Conservation (phyloP, 495 filamentous ascomycete genomes). For the Staphylotrichum longicolle region DNA sequence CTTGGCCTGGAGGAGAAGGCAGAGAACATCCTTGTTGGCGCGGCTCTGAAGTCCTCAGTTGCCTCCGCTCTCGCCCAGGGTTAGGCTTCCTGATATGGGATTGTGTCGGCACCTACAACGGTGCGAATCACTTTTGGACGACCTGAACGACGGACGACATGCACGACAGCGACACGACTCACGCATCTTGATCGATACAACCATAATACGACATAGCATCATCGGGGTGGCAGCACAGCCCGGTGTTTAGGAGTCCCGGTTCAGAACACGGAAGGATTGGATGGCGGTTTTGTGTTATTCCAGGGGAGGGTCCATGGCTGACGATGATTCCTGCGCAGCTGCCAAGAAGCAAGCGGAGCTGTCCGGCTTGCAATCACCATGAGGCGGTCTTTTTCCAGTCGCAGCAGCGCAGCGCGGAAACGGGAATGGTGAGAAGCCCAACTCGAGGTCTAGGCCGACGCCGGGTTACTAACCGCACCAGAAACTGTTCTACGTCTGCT, state of each 20-base stretch:
- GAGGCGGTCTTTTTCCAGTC: slow-evolving; percentile 98
- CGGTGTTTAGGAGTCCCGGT: not conserved
- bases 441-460: not conserved
- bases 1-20: not conserved
- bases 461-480: slow-evolving; percentile 41
- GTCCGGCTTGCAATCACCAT: slow-evolving; percentile 76
- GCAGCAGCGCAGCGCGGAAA: slow-evolving; percentile 92
- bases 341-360: slow-evolving; percentile 76
- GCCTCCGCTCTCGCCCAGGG: not conserved
- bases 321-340: slow-evolving; percentile 61
- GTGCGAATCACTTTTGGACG: not conserved
- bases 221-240: not conserved
- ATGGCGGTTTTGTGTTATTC: slow-evolving; percentile 3
- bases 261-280: not conserved
- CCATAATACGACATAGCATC: not conserved
- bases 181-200: not conserved
- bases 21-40: not conserved
- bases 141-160: slow-evolving; percentile 1
- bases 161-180: not conserved
- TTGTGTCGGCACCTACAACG: not conserved
- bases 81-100: not conserved
- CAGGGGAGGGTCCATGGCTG: slow-evolving; percentile 25
- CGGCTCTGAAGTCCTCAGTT: not conserved
- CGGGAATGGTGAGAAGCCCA: slow-evolving; percentile 79
- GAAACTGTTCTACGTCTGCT: slow-evolving; percentile 99